Evolutionary conservation across 805 yeast genomes (phyloP), one percentile per base, ranked within the genome.

Genomic region (Naumovozyma castellii): DNA sequence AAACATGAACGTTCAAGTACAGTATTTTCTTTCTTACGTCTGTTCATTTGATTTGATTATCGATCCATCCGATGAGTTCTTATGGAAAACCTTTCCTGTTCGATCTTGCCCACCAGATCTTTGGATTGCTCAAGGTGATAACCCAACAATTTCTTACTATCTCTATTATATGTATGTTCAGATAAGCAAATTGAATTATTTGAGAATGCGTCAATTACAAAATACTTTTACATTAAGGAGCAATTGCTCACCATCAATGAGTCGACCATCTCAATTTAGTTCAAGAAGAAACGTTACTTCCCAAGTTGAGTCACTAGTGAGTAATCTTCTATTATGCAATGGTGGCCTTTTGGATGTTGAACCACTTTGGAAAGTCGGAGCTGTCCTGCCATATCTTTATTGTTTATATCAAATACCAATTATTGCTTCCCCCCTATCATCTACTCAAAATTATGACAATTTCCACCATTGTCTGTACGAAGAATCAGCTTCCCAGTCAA

Each of bases 101-200:
- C 33, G 39, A 5, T 20, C 33, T 5, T 45, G 49, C 2, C 6
- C 15, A 3, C 57, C 57, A 8, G 19, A 33, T 3, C 40, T 44
- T 6, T 65, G 69, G 68, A 40, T 39, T 12, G 46, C 50, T 1
- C 38, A 47, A 29, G 51, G 53, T 3, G 58, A 54, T 13, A 64
- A 65, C 38, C 68, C 69, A 4, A 65, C 68, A 1, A 50, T 62
- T 20, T 54, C 64, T 14, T 62, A 64, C 33, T 64, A 64, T 46
- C 45, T 61, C 47, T 65, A 57, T 38, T 64, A 65, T 40, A 45
- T 63, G n/a, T 60, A 51, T 34, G 34, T 50, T 16, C 49, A 55
- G 27, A 22, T 53, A 32, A 34, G 49, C n/a, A 40, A 32, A 17
- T 33, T 50, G 19, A 54, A 54, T 32, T n/a, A 18, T n/a, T 17